Evolutionary conservation across 225 moss, liverwort and hornwort species (phyloP), one percentile per base, ranked within the genome.

Genomic region (Takakia lepidozioides): DNA sequence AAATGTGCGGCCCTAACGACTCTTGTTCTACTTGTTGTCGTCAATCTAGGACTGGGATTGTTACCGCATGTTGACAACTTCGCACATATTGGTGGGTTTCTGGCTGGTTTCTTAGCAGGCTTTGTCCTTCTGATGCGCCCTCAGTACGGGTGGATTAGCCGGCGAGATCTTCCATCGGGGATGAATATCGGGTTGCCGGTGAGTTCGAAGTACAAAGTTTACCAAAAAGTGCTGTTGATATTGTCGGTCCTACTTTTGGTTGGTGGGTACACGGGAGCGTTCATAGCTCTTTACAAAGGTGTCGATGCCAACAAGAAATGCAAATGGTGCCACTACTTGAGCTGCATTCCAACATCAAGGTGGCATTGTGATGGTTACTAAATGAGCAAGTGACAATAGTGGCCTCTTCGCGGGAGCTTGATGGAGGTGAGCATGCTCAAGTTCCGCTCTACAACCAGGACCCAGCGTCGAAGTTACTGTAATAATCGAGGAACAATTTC

Each of bases 321-420:
- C 62, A 61, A 55, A 39, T 95, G 95, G 95, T 95, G 95, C 54
- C 89, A 70, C 46, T 90, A 87, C 46, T 65, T 95, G 64, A 81
- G 72, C 48, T 95, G 95, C 63, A 61, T 95, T n/a, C 71, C 81
- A 0, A 80, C 68, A 8, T 81, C 80, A 19, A 64, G 62, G 32
- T 95, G 95, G 95, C 71, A 60, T 24, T 95, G 95, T 49, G 54
- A 76, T n/a, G n/a, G n/a, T n/a, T n/a, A n/a, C n/a, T n/a, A n/a
- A n/a, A n/a, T n/a, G n/a, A n/a, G n/a, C n/a, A n/a, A n/a, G n/a
- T n/a, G n/a, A n/a, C n/a, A n/a, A n/a, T n/a, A n/a, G n/a, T n/a
- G n/a, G n/a, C n/a, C n/a, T n/a, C n/a, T n/a, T n/a, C n/a, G n/a
- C n/a, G n/a, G n/a, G n/a, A n/a, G n/a, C n/a, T n/a, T n/a, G n/a